Conservation (phyloP, 345 rosid species). For the thale cress (Arabidopsis thaliana) region TAIR10.1 NC_003076.8:22452001-22452500, state of each 20-base stretch:
- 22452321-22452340: slow-evolving; percentile 86
- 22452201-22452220: slow-evolving; percentile 21
- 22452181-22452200: slow-evolving; percentile 1
- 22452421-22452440: slow-evolving; percentile 87
- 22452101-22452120: slow-evolving; percentile 57
- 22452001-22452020: slow-evolving; percentile 33
- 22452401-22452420: slow-evolving; percentile 61
- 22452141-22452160: slow-evolving; percentile 55
- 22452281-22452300: slow-evolving; percentile 60
- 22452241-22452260: slow-evolving; percentile 91
- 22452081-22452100: slow-evolving; percentile 85
- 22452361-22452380: slow-evolving; percentile 63
- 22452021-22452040: slow-evolving; percentile 5
- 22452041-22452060: slow-evolving; percentile 67
- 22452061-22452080: slow-evolving; percentile 76
- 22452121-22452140: slow-evolving; percentile 58
- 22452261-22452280: slow-evolving; percentile 91
- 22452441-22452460: slow-evolving; percentile 90
- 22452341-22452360: slow-evolving; percentile 66
- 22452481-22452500: slow-evolving; percentile 16
- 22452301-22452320: slow-evolving; percentile 74
- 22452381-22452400: slow-evolving; percentile 60
- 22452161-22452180: slow-evolving; percentile 18
- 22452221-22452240: slow-evolving; percentile 90
- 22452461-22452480: slow-evolving; percentile 69